phyloP scores from a whole-genome alignment of 2,329 filamentous ascomycete genomes.

The Acarospora socialis region DNA sequence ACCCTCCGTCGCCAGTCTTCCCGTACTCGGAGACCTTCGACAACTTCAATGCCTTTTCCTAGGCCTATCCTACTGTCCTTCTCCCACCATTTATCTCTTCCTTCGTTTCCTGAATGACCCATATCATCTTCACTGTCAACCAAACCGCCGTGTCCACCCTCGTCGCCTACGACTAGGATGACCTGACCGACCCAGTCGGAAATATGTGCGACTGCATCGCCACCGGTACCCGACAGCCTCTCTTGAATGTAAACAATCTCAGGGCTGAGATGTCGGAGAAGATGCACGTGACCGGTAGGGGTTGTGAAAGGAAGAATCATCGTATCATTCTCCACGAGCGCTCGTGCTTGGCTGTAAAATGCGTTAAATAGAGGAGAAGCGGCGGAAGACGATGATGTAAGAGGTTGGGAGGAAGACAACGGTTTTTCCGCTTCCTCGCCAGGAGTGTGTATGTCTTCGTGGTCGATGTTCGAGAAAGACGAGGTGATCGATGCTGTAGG shows the following conservation, averaged over 20 bases:
- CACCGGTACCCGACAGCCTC: conserved; percentile 61
- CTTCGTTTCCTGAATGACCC: conserved; percentile 22
- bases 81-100: conserved; percentile 41
- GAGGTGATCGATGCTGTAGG: conserved; percentile 54
- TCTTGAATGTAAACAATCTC: conserved; percentile 82
- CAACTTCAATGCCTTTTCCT: conserved; percentile 75
- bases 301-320: conserved; percentile 85
- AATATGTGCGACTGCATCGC: conserved; percentile 55
- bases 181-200: conserved; percentile 49
- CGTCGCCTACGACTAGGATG: conserved; percentile 43
- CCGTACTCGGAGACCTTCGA: conserved; percentile 65
- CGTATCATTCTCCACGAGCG: conserved; percentile 67
- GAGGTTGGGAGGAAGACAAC: conserved; percentile 32
- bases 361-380: conserved; percentile 56
- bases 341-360: conserved; percentile 63
- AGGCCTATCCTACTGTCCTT: conserved; percentile 67
- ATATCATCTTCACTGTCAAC: conserved; percentile 59
- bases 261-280: conserved; percentile 72
- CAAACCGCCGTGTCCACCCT: conserved; percentile 53
- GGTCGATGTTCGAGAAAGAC: conserved; percentile 76
- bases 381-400: conserved; percentile 29
- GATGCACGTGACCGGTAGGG: conserved; percentile 67
- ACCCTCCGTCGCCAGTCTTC: conserved; percentile 80
- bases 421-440: conserved; percentile 49
- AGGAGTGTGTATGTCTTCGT: conserved; percentile 55